Conservation (phyloP, 805 yeast genomes). For the Saccharomycopsis fibuligera region DNA sequence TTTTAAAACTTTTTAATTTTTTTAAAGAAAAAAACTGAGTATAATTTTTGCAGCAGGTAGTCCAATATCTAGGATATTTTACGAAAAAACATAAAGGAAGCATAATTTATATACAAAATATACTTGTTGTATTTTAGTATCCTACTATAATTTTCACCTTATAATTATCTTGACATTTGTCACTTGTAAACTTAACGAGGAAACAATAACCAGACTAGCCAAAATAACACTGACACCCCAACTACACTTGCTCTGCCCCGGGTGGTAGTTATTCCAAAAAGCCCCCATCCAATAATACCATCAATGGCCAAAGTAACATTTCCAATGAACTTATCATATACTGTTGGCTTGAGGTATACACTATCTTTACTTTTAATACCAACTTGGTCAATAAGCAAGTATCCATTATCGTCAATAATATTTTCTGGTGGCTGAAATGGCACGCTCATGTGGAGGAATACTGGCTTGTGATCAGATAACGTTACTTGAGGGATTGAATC, state of each 20-base stretch:
- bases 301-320: background rate
- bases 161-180: no score
- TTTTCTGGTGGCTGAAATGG: slow-evolving; percentile 37
- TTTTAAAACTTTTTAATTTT: no score
- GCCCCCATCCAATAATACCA: slow-evolving; percentile 7
- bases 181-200: no score
- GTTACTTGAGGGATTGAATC: slow-evolving; percentile 39
- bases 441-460: slow-evolving; percentile 43
- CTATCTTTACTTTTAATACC: slow-evolving; percentile 16
- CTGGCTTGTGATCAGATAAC: slow-evolving; percentile 80
- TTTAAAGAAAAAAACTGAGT: no score
- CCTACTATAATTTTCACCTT: no score
- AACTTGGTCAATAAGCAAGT: slow-evolving; percentile 27
- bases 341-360: slow-evolving; percentile 9
- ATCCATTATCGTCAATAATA: slow-evolving; percentile 25
- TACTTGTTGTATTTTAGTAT: no score
- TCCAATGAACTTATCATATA: slow-evolving; percentile 6
- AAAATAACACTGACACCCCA: background rate
- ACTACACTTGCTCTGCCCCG: background rate
- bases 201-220: background rate
- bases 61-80: no score
- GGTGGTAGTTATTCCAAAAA: slow-evolving; percentile 3
- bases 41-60: no score
- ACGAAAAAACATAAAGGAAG: no score
- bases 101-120: no score